phyloP scores from a whole-genome alignment of 2,329 filamentous ascomycete species.

The Clarireedia monteithiana region DNA sequence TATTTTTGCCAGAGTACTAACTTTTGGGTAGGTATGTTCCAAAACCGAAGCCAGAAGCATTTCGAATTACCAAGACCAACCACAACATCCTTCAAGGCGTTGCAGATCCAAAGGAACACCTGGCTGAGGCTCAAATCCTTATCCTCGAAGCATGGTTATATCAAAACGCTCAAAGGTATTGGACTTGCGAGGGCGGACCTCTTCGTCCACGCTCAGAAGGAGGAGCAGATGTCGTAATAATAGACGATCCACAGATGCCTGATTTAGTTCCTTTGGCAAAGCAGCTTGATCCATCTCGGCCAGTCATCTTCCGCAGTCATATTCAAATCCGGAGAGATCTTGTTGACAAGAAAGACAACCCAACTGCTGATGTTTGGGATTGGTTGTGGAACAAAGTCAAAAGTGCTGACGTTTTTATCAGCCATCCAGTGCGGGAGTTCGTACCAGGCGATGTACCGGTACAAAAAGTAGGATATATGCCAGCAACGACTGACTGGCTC shows the following conservation, averaged over 20 bases:
- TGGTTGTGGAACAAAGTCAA: constrained; percentile 58
- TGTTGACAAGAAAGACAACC: constrained; percentile 51
- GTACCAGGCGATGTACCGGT: constrained; percentile 61
- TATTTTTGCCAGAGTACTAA: too few relatives aligned
- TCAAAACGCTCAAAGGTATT: too few relatives aligned
- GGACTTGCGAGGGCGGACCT: too few relatives aligned
- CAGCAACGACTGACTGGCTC: constrained; percentile 74
- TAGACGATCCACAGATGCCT: constrained; percentile 52
- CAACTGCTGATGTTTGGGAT: constrained; percentile 67
- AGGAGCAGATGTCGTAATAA: too few relatives aligned
- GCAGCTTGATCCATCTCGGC: constrained; percentile 59
- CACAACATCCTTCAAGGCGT: too few relatives aligned
- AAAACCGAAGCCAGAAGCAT: too few relatives aligned
- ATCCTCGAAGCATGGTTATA: too few relatives aligned
- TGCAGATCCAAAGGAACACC: too few relatives aligned
- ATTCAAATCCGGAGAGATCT: constrained; percentile 77
- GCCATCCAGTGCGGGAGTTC: constrained; percentile 69
- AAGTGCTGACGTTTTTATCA: constrained; percentile 54
- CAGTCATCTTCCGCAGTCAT: constrained; percentile 73
- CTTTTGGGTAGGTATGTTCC: too few relatives aligned
- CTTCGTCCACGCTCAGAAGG: too few relatives aligned
- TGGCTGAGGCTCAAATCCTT: too few relatives aligned
- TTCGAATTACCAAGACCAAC: too few relatives aligned
- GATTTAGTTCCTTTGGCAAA: constrained; percentile 70
- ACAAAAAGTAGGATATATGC: constrained; percentile 65